These are phyloP conservation scores for Macrotyloma uniflorum DNA, from an alignment of 306 rosid species.

Conservation along the genomic window DNA sequence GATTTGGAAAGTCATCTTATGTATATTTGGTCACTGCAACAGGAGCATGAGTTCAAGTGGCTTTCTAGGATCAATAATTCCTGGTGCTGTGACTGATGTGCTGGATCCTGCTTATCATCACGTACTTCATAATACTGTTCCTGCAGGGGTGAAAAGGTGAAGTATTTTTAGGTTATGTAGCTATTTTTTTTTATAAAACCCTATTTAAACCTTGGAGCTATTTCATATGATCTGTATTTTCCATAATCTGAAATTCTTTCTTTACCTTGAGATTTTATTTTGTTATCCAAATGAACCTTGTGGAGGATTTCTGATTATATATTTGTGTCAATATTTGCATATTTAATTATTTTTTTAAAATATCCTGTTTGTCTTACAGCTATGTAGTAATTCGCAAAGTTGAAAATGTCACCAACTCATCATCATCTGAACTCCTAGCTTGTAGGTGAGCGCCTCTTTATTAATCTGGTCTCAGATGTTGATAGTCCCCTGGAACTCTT, in stretches of 20 bases:
- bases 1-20: conserved; percentile 28
- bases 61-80: conserved; percentile 86
- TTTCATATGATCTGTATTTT: background rate
- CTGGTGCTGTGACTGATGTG: conserved; percentile 70
- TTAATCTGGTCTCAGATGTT: background rate
- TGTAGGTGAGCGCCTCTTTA: conserved; percentile 66
- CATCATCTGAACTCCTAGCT: conserved; percentile 65
- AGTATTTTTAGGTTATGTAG: conserved; percentile 26
- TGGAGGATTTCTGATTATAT: background rate
- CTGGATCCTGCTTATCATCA: conserved; percentile 83
- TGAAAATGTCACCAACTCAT: conserved; percentile 63
- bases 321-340: background rate
- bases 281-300: background rate
- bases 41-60: conserved; percentile 73
- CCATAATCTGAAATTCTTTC: background rate
- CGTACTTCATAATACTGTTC: conserved; percentile 77
- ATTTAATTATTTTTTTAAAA: conserved; percentile 8
- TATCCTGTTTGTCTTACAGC: conserved; percentile 57
- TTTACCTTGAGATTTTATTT: background rate
- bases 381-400: conserved; percentile 74
- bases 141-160: conserved; percentile 88
- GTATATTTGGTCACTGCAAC: conserved; percentile 37
- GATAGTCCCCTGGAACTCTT: background rate
- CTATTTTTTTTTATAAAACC: conserved; percentile 5
- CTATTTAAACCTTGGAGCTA: conserved; percentile 8